Evolutionary conservation across 2,329 filamentous ascomycete species (phyloP), one percentile per base, ranked within the genome.

Genomic region (Lizonia empirigonia): DNA sequence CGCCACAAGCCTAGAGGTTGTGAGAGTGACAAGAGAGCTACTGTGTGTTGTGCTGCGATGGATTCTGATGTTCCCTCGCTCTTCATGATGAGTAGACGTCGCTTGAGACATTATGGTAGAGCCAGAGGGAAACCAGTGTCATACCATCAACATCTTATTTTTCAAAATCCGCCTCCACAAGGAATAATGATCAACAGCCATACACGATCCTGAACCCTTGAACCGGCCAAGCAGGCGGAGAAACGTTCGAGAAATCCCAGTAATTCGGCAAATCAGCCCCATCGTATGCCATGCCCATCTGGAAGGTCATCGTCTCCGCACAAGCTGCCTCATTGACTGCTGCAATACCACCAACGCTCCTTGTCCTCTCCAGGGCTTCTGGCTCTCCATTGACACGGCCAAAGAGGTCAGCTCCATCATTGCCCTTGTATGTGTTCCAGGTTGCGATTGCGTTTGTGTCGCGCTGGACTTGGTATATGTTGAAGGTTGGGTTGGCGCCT

Each of bases 231-330:
- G 52, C 64, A 3, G 65, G 64, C n/a, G 63, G 62, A 12, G 22
- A 45, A 7, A 67, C 55, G 32, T 68, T 56, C 12, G 52, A 33
- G 30, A 67, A 71, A 18, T 61, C 55, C 68, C 60, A 70, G 29
- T 66, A 69, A 24, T 71, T 69, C 3, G 63, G 63, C 32, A 37
- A 13, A 12, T 42, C 48, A 7, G 19, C 36, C 7, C 60, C 57
- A n/a, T 66, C 42, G 19, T 55, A 65, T 26, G 53, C 51, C 62
- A 69, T 62, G 6, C 60, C 59, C 61, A 69, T 67, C 46, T 65
- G 60, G 36, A 68, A 70, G 10, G 65, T 67, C 42, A 70, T 34
- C 16, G 62, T 67, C 36, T 64, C 58, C 39, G 62, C 67, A 30
- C 67, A 71, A 12, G 33, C 34, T 27, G 51, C 56, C 27, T 53